Evolutionary conservation across 1,139 yeast species (phyloP).

Genomic region (Blastobotrys ciferrii): DNA sequence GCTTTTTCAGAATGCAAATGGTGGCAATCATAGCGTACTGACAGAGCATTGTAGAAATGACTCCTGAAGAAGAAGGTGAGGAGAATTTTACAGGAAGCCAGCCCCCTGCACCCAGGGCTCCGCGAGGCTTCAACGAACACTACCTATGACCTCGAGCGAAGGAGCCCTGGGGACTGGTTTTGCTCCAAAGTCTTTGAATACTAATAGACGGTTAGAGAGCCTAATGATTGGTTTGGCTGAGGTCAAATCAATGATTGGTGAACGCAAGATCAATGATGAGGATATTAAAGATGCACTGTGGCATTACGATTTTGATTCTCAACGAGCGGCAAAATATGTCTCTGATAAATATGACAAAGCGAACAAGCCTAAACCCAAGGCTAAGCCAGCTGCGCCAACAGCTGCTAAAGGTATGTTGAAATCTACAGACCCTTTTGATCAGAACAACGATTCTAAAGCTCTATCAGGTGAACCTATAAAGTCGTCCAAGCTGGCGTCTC

Average conservation of each 20-base stretch:
- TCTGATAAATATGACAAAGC: conserved; percentile 38
- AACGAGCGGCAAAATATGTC: conserved; percentile 53
- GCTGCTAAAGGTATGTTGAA: conserved; percentile 21
- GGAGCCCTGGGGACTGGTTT: too few relatives aligned
- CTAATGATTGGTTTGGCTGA: conserved; percentile 38
- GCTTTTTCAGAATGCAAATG: background rate
- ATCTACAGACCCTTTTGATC: conserved; percentile 3
- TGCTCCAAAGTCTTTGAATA: too few relatives aligned
- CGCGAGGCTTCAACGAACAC: too few relatives aligned
- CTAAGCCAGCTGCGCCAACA: conserved; percentile 13
- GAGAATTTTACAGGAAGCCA: too few relatives aligned
- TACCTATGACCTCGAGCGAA: too few relatives aligned
- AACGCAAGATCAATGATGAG: conserved; percentile 48
- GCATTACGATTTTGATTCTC: conserved; percentile 57
- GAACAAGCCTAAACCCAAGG: conserved; percentile 19
- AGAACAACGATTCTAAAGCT: conserved; percentile 11
- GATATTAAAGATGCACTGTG: conserved; percentile 61
- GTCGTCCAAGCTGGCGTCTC: conserved; percentile 46
- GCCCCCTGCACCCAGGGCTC: too few relatives aligned
- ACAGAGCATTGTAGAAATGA: conserved; percentile 15
- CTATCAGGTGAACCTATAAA: conserved; percentile 14
- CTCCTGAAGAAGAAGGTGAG: conserved; percentile 26
- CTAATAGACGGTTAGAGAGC: conserved; percentile 17
- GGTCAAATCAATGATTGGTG: conserved; percentile 48
- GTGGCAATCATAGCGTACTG: conserved; percentile 2